Evolutionary conservation across 495 filamentous ascomycete species (phyloP), one percentile per base, ranked within the genome.

Genomic region (Aspergillus taichungensis): DNA sequence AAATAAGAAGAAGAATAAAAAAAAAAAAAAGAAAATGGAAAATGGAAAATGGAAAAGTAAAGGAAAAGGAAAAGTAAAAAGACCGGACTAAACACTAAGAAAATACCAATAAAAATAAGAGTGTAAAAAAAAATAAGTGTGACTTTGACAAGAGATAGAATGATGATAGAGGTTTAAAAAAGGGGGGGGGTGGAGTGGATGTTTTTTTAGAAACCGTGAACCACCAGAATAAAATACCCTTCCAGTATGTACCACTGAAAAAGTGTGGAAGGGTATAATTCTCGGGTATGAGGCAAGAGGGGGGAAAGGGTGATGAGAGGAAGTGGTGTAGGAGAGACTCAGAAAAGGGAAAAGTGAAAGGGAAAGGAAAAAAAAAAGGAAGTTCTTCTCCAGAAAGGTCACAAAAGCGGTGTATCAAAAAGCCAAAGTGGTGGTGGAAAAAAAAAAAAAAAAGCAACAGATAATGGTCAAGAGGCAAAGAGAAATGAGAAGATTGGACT

Each of bases 401-500:
- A 52, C 33, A 50, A 42, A 47, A 57, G 55, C 51, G 51, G 55
- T 57, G 55, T 50, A 50, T 54, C 18, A 24, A 24, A 24, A 24
- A 24, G n/a, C n/a, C n/a, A 24, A 49, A 43, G 34, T 29, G 33
- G 38, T 34, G 32, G 13, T 47, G 32, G 37, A 34, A 27, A 33
- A 28, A 32, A 14, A 30, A 30, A 27, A 29, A 34, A 28, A 34
- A 33, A 9, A 37, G 36, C 10, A 45, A 29, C 27, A 43, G 10
- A 36, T 18, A 31, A 46, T 34, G 40, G 12, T 34, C 47, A 42
- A 50, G 37, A 50, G 45, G 41, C 43, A 52, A 46, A 47, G 40
- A 50, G 51, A 42, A 50, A 37, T 50, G 52, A 53, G 57, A 54
- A 59, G 53, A 37, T 47, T 48, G 39, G 41, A 51, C 34, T 47